A percentile compares a stretch with the other conserved stretches of the same genome.
Conservation (phyloP, 2,329 filamentous ascomycete species). For the Stachybotrys elegans region DNA sequence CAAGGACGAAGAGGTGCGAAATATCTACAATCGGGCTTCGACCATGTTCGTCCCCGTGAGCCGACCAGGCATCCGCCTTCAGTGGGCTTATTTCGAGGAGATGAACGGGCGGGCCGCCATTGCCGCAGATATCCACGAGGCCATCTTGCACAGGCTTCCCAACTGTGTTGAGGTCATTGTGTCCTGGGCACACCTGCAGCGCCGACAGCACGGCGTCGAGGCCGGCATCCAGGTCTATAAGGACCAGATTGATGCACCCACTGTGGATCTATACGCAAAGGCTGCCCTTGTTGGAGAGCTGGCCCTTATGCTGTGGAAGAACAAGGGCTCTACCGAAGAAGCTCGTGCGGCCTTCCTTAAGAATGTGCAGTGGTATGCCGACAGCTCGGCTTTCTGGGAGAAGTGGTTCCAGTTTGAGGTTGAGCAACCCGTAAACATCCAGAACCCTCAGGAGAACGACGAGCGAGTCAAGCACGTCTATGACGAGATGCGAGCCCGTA, state of each 20-base stretch:
- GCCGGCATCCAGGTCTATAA: constrained; percentile 82
- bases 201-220: constrained; percentile 77
- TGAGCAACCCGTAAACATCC: constrained; percentile 66
- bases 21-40: constrained; percentile 84
- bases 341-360: constrained; percentile 78
- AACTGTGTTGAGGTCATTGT: constrained; percentile 83
- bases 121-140: constrained; percentile 78
- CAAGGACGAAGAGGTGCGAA: constrained; percentile 85
- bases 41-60: constrained; percentile 84
- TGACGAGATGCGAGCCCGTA: constrained; percentile 68
- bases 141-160: constrained; percentile 71
- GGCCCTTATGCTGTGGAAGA: constrained; percentile 82
- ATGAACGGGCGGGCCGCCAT: constrained; percentile 70
- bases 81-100: constrained; percentile 95
- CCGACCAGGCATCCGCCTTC: constrained; percentile 74
- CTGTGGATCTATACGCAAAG: constrained; percentile 73
- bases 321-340: constrained; percentile 73
- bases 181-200: constrained; percentile 80
- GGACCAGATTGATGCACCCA: constrained; percentile 67
- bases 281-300: constrained; percentile 84
- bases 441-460: constrained; percentile 60
- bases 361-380: constrained; percentile 78
- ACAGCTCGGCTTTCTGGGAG: constrained; percentile 85
- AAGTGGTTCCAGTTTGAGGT: constrained; percentile 87
- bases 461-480: constrained; percentile 77